Base-by-base conservation (phyloP, 768 basidiomycete genomes). In the Mycena maculata region DNA sequence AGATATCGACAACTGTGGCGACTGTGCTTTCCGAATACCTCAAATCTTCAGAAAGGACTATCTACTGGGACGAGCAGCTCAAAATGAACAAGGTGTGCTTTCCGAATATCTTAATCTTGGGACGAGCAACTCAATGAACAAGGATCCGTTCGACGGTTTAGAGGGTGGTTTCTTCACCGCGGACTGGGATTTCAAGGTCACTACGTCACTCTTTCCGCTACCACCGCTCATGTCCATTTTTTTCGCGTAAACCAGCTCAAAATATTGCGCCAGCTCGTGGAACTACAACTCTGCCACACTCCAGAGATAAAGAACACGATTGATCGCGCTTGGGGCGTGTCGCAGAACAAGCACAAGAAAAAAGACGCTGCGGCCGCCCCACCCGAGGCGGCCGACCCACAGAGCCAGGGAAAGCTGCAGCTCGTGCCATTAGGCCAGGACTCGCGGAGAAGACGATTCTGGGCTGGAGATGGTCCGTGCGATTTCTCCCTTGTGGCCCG, bases 381-480 rank as follows among this genome's bases (percentile, higher is more conserved):
- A 53, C 86, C 87, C 39, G 85, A 86, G 45, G 77, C 89, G 61
- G 80, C 82, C 52, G 90, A 92, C 77, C 85, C 89, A n/a, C 82
- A 83, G 66, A 92, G 89, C 73, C 88, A 86, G 74, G 88, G 89
- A 71, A 85, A 79, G 45, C 80, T 95, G 54, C 86, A 88, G 65
- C 80, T 92, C 50, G 69, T 86, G 60, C 94, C 94, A 20, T 75
- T 95, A 27, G 94, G 94, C 47, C 92, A 93, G 74, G 94, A 96
- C 76, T 78, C 76, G 56, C 84, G 85, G 56, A 87, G 92, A 71
- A 92, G 87, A 78, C 91, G 94, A 56, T 96, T 89, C 79, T 96
- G 94, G 94, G 79, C 91, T 71, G 87, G 87, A 76, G 94, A 95
- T 88, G 92, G 94, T 96, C 84, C 85, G 94, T 93, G 84, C 83